A percentile compares a stretch with the other conserved stretches of the same genome.
These are phyloP conservation scores for Hydnomerulius pinastri DNA, from an alignment of 768 basidiomycete genomes.

Conservation along the genomic window DNA sequence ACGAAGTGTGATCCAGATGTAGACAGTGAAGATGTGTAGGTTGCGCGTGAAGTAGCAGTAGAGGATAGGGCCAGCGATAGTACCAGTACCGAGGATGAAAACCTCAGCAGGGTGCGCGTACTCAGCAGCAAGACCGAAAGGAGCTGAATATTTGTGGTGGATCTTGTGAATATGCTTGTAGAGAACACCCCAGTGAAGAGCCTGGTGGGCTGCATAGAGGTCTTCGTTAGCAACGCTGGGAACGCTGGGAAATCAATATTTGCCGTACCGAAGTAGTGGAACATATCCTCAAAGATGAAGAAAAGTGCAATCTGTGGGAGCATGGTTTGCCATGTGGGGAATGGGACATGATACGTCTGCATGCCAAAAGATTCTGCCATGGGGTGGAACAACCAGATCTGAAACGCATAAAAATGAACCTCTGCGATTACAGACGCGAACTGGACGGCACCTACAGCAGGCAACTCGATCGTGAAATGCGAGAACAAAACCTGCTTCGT, in stretches of 20 bases:
- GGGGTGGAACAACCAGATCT: conserved; percentile 94
- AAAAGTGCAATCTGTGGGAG: conserved; percentile 79
- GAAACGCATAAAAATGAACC: not conserved
- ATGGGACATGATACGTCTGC: conserved; percentile 91
- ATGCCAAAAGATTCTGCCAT: conserved; percentile 87
- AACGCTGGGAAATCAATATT: not conserved
- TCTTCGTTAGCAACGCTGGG: not conserved
- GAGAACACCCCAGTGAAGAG: conserved; percentile 78
- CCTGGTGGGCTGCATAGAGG: conserved; percentile 69
- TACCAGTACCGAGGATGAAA: conserved; percentile 91
- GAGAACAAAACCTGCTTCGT: conserved; percentile 92
- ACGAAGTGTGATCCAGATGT: conserved; percentile 90
- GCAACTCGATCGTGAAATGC: conserved; percentile 94
- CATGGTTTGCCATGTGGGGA: conserved; percentile 73
- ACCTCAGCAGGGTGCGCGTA: conserved; percentile 98
- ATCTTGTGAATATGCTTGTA: conserved; percentile 96
- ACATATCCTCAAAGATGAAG: conserved; percentile 95
- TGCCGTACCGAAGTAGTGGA: conserved; percentile 80
- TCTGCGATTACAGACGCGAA: not conserved
- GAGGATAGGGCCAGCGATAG: conserved; percentile 83
- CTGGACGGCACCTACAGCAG: conserved; percentile 56
- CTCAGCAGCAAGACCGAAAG: conserved; percentile 96
- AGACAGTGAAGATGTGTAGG: conserved; percentile 91
- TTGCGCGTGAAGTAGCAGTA: conserved; percentile 73
- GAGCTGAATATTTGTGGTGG: conserved; percentile 96